Evolutionary conservation across 2,329 filamentous ascomycete genomes (phyloP).

Genomic region (Aureobasidium sp.): DNA sequence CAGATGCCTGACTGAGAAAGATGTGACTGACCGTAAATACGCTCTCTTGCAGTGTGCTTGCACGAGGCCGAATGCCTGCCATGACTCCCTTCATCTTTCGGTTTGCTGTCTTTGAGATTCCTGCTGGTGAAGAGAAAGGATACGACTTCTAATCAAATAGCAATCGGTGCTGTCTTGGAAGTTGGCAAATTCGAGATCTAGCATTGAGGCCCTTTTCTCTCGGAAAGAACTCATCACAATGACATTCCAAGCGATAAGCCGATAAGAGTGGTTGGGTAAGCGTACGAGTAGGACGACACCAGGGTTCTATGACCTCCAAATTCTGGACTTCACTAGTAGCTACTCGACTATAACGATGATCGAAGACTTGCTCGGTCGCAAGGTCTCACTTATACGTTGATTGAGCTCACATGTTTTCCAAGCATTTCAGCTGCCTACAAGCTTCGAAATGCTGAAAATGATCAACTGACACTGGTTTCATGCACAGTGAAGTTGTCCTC

Average conservation of each 20-base stretch:
- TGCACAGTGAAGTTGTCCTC: too few species aligned
- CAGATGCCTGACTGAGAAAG: not conserved
- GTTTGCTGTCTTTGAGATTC: not conserved
- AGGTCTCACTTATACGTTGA: not conserved
- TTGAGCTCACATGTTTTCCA: not conserved
- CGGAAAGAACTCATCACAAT: constrained; percentile 7
- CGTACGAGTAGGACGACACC: not conserved
- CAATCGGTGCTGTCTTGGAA: not conserved
- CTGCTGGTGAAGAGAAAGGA: not conserved
- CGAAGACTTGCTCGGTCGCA: not conserved
- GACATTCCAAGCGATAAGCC: constrained; percentile 6
- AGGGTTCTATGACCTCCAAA: not conserved
- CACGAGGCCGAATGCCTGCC: constrained; percentile 12
- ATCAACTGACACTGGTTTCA: too few species aligned
- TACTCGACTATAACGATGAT: not conserved
- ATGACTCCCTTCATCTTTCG: not conserved
- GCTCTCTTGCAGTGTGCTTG: constrained; percentile 14
- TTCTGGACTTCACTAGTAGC: not conserved
- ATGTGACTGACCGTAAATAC: constrained; percentile 14
- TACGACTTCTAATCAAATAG: not conserved
- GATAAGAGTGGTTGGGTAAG: constrained; percentile 4
- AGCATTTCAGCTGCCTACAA: not conserved
- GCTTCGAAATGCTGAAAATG: too few species aligned
- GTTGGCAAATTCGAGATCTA: not conserved
- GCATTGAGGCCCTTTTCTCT: not conserved